Evolutionary conservation across 1,139 yeast species (phyloP), one percentile per base, ranked within the genome.

Genomic region (Nakaseomyces uthaithaninus): DNA sequence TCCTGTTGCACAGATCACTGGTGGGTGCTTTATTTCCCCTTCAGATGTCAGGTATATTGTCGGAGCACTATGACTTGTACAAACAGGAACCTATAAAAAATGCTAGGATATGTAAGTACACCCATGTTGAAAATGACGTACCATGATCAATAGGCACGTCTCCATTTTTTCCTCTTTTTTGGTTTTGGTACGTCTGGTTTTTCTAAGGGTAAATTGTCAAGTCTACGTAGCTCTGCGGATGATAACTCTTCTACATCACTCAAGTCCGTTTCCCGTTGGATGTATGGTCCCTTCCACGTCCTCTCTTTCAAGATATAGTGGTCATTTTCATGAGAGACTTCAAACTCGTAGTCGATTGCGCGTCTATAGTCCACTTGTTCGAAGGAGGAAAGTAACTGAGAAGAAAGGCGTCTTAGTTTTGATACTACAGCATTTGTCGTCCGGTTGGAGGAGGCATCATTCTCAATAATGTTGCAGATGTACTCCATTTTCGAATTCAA

Each of bases 241-340:
- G 35, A 19, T 4, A 31, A 17, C 10, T 57, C 63, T 12, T 62
- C 66, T 3, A 62, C 53, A 24, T 63, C 67, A 46, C 65, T 62
- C 12, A 65, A 43, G 1, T 45, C 60, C 24, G 54, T 59, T 20
- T 57, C 53, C 37, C 51, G 39, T 60, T 60, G 51, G 1, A 55
- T 40, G 3, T 39, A 17, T 2, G 49, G 45, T 0, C 65, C 67
- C 14, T 46, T 48, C 59, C 66, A 63, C n/a, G 45, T 46, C 3
- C 50, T 51, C 25, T 48, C 48, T 11, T 45, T 42, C 1, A 57
- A 39, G 2, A 43, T 31, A 1, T 45, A 11, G 0, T 37, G n/a
- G 33, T 45, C 37, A 4, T 33, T 19, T 12, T 37, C 51, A 1
- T 38, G 55, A 14, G 53, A 46, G 11, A 56, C 41, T 5, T 41